phyloP scores from a whole-genome alignment of 2,329 filamentous ascomycete species.

The Alternaria panax region DNA sequence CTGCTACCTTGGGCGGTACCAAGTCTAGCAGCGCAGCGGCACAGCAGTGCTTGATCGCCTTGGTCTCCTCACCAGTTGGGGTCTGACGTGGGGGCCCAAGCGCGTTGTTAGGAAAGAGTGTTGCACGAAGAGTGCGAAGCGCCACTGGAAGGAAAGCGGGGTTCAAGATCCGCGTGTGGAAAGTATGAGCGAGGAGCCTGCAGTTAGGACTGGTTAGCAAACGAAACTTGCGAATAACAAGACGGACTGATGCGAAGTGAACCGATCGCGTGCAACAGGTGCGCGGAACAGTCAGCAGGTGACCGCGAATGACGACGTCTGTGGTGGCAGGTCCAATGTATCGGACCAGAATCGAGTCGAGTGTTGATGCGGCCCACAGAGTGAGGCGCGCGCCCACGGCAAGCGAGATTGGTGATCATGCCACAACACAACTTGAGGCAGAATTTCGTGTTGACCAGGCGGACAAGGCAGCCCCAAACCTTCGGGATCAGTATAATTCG shows the following conservation, averaged over 20 bases:
- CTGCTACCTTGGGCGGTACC: slow-evolving; percentile 55
- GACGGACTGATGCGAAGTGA: slow-evolving; percentile 37
- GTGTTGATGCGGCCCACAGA: slow-evolving; percentile 20
- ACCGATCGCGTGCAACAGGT: slow-evolving; percentile 25
- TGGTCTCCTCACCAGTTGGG: slow-evolving; percentile 66
- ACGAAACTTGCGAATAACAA: slow-evolving; percentile 23
- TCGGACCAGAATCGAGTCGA: slow-evolving; percentile 11
- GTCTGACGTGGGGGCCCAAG: slow-evolving; percentile 69
- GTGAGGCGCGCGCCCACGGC: slow-evolving; percentile 29
- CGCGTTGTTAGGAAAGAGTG: slow-evolving; percentile 86
- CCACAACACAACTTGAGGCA: slow-evolving; percentile 7
- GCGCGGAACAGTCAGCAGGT: slow-evolving; percentile 38
- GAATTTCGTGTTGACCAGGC: slow-evolving; percentile 6
- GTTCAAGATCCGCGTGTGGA: slow-evolving; percentile 53
- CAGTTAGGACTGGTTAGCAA: slow-evolving; percentile 35
- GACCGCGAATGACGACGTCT: slow-evolving; percentile 12
- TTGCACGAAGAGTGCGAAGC: slow-evolving; percentile 74
- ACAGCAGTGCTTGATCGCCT: slow-evolving; percentile 70
- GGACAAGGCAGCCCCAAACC: slow-evolving; percentile 3
- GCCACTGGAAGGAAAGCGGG: slow-evolving; percentile 55
- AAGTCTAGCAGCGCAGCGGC: slow-evolving; percentile 64
- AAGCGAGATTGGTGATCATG: slow-evolving; percentile 18
- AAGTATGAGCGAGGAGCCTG: slow-evolving; percentile 57
- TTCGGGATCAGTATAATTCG: slow-evolving; percentile 9
- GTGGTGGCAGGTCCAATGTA: slow-evolving; percentile 3